Conservation (phyloP, 2,329 filamentous ascomycete species). For the Exophiala phaeomuriformis region DNA sequence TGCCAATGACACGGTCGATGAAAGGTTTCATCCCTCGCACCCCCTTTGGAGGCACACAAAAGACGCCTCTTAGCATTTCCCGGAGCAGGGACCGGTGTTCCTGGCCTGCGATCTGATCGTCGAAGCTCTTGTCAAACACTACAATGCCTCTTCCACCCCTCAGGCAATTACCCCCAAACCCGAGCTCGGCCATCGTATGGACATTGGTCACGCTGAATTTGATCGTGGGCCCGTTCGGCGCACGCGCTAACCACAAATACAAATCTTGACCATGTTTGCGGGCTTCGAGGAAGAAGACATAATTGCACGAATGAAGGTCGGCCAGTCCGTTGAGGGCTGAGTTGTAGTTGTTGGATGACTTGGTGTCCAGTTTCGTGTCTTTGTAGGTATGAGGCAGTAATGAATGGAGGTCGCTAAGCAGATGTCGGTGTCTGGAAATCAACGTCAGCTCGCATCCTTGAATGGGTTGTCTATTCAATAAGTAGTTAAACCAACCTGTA, state of each 20-base stretch:
- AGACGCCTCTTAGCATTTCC: constrained; percentile 81
- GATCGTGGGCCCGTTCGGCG: constrained; percentile 71
- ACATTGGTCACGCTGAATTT: constrained; percentile 53
- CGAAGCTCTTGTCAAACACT: constrained; percentile 83
- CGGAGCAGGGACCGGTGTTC: constrained; percentile 54
- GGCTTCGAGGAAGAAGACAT: constrained; percentile 90
- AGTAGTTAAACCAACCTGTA: constrained; percentile 53
- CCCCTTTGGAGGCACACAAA: constrained; percentile 76
- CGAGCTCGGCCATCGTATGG: constrained; percentile 93
- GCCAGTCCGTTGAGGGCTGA: constrained; percentile 69
- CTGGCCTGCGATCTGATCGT: constrained; percentile 57
- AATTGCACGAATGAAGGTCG: constrained; percentile 86
- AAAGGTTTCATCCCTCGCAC: constrained; percentile 91
- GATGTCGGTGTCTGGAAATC: constrained; percentile 69
- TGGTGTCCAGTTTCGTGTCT: constrained; percentile 94
- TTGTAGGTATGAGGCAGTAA: constrained; percentile 89
- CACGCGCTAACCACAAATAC: constrained; percentile 87
- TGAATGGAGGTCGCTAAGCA: constrained; percentile 79
- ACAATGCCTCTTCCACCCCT: constrained; percentile 88
- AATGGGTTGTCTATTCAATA: not conserved
- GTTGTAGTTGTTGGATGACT: constrained; percentile 58
- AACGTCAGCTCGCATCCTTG: constrained; percentile 7
- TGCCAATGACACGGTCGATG: constrained; percentile 87
- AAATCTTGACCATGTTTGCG: constrained; percentile 82
- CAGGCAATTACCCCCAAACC: constrained; percentile 93